These are phyloP conservation scores for Stagonosporopsis vannaccii DNA, from an alignment of 2,329 filamentous ascomycete genomes.

Conservation along the genomic window DNA sequence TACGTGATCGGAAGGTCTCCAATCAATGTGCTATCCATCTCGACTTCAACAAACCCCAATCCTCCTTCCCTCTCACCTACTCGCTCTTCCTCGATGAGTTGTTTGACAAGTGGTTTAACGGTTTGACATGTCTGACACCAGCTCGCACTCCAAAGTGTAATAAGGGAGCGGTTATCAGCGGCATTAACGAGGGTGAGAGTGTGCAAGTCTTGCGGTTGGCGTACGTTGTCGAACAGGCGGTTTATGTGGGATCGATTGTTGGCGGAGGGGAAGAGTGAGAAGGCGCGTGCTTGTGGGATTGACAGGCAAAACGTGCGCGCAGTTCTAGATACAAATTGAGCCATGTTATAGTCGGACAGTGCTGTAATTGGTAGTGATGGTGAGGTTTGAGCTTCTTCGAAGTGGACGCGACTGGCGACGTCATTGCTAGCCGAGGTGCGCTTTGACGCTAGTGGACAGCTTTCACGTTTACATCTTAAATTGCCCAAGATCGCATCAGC, in stretches of 20 bases:
- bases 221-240: slow-evolving; percentile 52
- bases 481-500: no score
- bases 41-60: slow-evolving; percentile 57
- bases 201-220: slow-evolving; percentile 56
- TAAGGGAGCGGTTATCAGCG: slow-evolving; percentile 52
- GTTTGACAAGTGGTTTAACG: slow-evolving; percentile 53
- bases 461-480: no score
- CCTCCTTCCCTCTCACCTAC: slow-evolving; percentile 56
- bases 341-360: not conserved
- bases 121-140: slow-evolving; percentile 56
- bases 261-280: slow-evolving; percentile 27
- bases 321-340: slow-evolving; percentile 7
- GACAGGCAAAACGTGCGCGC: slow-evolving; percentile 2
- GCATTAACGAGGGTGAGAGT: slow-evolving; percentile 58
- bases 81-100: slow-evolving; percentile 53
- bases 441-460: not conserved
- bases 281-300: slow-evolving; percentile 14
- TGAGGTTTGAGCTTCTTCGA: not conserved
- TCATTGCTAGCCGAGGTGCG: slow-evolving; percentile 6
- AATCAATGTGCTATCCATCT: slow-evolving; percentile 56
- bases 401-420: slow-evolving; percentile 11
- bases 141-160: slow-evolving; percentile 60
- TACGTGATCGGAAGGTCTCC: slow-evolving; percentile 53
- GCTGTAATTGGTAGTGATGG: not conserved
- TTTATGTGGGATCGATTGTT: slow-evolving; percentile 30